Evolutionary conservation across 345 rosid species (phyloP).

Genomic region (Eucalyptus viminalis): DNA sequence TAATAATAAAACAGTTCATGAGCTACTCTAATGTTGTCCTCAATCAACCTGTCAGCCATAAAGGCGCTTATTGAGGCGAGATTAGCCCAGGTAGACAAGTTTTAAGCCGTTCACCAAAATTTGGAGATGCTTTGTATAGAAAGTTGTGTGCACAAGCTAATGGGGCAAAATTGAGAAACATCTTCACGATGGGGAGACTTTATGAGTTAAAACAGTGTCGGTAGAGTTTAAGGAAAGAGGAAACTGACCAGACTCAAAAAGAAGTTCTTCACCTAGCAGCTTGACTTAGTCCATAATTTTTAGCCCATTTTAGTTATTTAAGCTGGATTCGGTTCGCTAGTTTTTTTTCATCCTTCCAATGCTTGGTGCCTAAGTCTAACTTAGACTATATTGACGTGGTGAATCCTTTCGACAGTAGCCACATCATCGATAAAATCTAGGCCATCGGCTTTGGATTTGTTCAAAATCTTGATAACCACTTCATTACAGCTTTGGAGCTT

Average conservation of each 20-base stretch:
- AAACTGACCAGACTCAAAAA: not conserved
- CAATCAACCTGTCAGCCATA: not conserved
- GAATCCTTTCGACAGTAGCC: accelerated
- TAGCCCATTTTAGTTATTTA: too few species aligned
- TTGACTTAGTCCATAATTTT: too few species aligned
- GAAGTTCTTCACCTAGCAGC: accelerated
- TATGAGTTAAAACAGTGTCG: not conserved
- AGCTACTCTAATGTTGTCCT: not conserved
- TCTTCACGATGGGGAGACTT: too few species aligned
- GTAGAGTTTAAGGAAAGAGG: not conserved
- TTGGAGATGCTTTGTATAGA: too few species aligned
- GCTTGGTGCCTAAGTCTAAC: too few species aligned
- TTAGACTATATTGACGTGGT: not conserved
- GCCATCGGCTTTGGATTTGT: not conserved
- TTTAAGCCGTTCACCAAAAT: too few species aligned
- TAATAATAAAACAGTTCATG: not conserved
- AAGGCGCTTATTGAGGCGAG: not conserved
- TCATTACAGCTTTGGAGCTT: not conserved
- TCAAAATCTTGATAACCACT: not conserved
- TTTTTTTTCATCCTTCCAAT: too few species aligned
- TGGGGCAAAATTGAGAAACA: too few species aligned
- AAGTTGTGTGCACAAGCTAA: too few species aligned
- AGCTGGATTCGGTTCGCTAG: too few species aligned
- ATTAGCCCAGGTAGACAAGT: not conserved
- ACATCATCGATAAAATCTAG: not conserved